These are phyloP conservation scores for Metschnikowia similis DNA, from an alignment of 805 yeast genomes.

Conservation along the genomic window DNA sequence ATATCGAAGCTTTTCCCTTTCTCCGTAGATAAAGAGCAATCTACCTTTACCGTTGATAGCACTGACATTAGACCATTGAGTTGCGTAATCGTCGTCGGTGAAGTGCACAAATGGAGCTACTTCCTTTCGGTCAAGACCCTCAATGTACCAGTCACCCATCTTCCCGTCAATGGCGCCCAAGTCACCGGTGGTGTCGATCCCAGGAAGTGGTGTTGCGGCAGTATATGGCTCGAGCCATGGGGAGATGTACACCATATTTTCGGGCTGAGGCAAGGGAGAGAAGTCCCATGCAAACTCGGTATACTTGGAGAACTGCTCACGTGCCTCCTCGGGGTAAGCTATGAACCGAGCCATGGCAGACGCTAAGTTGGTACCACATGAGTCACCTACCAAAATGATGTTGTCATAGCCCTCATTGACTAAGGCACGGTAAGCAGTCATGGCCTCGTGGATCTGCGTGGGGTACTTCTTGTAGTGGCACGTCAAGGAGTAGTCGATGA, in stretches of 20 bases:
- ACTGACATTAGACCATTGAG: slow-evolving; percentile 25
- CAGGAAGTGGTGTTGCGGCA: slow-evolving; percentile 21
- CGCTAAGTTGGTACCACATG: slow-evolving; percentile 14
- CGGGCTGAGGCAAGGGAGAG: slow-evolving; percentile 25
- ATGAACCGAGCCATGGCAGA: slow-evolving; percentile 16
- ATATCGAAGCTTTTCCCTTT: slow-evolving; percentile 29
- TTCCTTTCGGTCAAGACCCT: slow-evolving; percentile 16
- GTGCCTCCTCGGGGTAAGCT: slow-evolving; percentile 30
- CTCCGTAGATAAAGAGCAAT: slow-evolving; percentile 27
- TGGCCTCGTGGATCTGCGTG: slow-evolving; percentile 23
- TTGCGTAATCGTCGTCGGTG: slow-evolving; percentile 20
- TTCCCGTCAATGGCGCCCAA: slow-evolving; percentile 25
- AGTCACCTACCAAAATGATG: slow-evolving; percentile 14
- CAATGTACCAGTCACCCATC: slow-evolving; percentile 33
- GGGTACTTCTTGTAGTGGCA: slow-evolving; percentile 20
- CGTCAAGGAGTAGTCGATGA: slow-evolving; percentile 24
- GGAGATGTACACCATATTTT: slow-evolving; percentile 24
- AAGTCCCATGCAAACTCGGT: slow-evolving; percentile 18
- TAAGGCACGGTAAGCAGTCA: slow-evolving; percentile 15
- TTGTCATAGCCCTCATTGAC: slow-evolving; percentile 10
- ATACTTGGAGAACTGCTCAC: slow-evolving; percentile 19
- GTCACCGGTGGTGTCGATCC: slow-evolving; percentile 26
- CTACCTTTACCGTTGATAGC: slow-evolving; percentile 20
- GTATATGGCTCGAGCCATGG: slow-evolving; percentile 36
- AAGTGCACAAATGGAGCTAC: slow-evolving; percentile 21